Evolutionary conservation across 2,329 filamentous ascomycete species (phyloP).

Genomic region (Capronia americana): DNA sequence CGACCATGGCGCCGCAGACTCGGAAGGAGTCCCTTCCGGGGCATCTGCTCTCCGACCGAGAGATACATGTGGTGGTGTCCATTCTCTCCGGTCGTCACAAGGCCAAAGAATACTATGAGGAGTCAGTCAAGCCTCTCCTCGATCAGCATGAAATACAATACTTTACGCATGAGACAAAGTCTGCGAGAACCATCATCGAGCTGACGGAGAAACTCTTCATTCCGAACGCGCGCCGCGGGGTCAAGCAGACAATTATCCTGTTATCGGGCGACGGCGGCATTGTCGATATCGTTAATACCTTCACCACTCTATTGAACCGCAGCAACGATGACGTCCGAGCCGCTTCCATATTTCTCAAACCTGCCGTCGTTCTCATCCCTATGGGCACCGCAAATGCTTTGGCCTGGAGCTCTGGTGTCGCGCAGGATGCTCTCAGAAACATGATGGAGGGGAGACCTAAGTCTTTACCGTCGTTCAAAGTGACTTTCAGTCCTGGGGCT

Average conservation of each 20-base stretch:
- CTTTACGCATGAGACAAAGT: conserved; percentile 70
- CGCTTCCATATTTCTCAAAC: conserved; percentile 51
- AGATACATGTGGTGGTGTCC: conserved; percentile 70
- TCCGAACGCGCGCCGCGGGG: conserved; percentile 55
- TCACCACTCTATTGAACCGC: conserved; percentile 45
- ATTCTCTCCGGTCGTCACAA: conserved; percentile 68
- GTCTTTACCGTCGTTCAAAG: conserved; percentile 68
- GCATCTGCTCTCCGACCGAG: conserved; percentile 36
- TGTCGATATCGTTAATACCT: conserved; percentile 78
- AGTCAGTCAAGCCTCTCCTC: conserved; percentile 64
- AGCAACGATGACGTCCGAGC: conserved; percentile 39
- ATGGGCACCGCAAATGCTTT: conserved; percentile 59
- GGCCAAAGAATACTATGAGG: conserved; percentile 62
- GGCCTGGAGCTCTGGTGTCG: conserved; percentile 38
- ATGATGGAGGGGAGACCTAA: conserved; percentile 64
- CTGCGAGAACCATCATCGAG: conserved; percentile 66
- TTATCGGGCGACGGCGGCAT: conserved; percentile 88
- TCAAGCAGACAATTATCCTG: conserved; percentile 70
- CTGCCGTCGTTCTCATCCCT: conserved; percentile 62
- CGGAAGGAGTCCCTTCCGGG: background rate
- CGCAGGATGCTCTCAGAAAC: conserved; percentile 35
- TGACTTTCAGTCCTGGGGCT: conserved; percentile 63
- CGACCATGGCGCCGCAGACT: conserved; percentile 4
- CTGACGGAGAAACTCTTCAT: conserved; percentile 63
- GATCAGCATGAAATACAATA: conserved; percentile 51